These are phyloP conservation scores for Termitomyces sp. DNA, from an alignment of 768 basidiomycete species.

Conservation along the genomic window DNA sequence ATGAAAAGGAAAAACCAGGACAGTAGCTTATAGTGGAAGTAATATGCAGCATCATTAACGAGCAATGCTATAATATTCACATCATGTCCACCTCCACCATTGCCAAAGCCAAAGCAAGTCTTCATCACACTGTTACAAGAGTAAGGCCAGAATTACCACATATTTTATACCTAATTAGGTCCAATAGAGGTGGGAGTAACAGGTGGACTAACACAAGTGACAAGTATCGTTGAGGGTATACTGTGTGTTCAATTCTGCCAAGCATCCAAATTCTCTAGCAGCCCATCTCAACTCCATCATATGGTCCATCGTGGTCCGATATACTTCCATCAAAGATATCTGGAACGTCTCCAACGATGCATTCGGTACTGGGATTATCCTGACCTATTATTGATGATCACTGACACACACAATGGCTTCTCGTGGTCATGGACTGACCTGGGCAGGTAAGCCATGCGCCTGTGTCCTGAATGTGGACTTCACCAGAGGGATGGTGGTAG, in stretches of 20 bases:
- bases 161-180: too few species aligned
- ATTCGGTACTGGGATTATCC: conserved; percentile 47
- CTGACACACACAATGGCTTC: too few species aligned
- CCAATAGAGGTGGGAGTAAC: too few species aligned
- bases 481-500: conserved; percentile 39
- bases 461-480: conserved; percentile 44
- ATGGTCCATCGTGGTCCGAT: conserved; percentile 44
- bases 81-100: too few species aligned
- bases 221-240: conserved; percentile 27
- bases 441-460: conserved; percentile 52
- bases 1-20: too few species aligned
- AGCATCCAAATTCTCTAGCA: conserved; percentile 6
- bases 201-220: too few species aligned
- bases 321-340: conserved; percentile 39
- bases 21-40: too few species aligned
- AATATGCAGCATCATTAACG: too few species aligned
- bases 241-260: not conserved
- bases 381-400: conserved; percentile 31
- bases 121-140: too few species aligned
- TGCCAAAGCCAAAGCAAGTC: too few species aligned
- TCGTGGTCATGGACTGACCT: conserved; percentile 22
- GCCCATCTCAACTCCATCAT: conserved; percentile 24
- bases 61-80: too few species aligned
- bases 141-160: too few species aligned
- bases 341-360: conserved; percentile 47